These are phyloP conservation scores for Tubosaeta sp. DNA, from an alignment of 768 basidiomycete genomes.

Conservation along the genomic window DNA sequence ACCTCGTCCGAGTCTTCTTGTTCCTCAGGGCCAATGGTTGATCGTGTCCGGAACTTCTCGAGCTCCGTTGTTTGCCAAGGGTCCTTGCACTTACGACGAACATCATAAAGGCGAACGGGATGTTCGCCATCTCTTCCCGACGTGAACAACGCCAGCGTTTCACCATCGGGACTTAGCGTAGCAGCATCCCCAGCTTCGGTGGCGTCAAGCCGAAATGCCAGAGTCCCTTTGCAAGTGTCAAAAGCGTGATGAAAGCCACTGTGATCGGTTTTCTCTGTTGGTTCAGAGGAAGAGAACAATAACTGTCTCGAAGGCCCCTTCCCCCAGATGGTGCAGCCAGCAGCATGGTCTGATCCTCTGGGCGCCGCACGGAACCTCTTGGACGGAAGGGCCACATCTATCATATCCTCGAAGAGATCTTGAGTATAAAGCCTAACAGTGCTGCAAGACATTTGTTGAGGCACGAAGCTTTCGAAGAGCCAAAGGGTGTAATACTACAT, in stretches of 20 bases:
- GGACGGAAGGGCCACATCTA: conserved; percentile 10
- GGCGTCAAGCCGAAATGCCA: conserved; percentile 38
- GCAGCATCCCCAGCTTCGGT: conserved; percentile 53
- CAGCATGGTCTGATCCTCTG: conserved; percentile 21
- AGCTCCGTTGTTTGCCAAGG: conserved; percentile 32
- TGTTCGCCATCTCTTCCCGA: conserved; percentile 21
- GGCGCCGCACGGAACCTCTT: conserved; percentile 16
- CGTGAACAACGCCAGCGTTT: conserved; percentile 32
- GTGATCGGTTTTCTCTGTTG: conserved; percentile 17
- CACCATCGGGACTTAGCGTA: conserved; percentile 42
- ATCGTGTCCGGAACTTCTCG: conserved; percentile 29
- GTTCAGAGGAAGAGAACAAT: conserved; percentile 58
- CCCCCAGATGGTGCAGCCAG: conserved; percentile 56
- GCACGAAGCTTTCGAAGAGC: not conserved
- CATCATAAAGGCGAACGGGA: conserved; percentile 51
- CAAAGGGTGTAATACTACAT: conserved; percentile 5
- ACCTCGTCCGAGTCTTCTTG: conserved; percentile 38
- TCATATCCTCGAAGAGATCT: conserved; percentile 21
- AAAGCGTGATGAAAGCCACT: conserved; percentile 50
- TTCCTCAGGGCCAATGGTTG: not conserved
- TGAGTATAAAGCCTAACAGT: conserved; percentile 19
- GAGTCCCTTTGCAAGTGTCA: conserved; percentile 32
- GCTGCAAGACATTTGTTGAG: conserved; percentile 10
- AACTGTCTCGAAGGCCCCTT: conserved; percentile 31
- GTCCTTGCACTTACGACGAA: conserved; percentile 30